phyloP scores from a whole-genome alignment of 192 early-diverging fungal species.

The Dimargaris cristalligena region DNA sequence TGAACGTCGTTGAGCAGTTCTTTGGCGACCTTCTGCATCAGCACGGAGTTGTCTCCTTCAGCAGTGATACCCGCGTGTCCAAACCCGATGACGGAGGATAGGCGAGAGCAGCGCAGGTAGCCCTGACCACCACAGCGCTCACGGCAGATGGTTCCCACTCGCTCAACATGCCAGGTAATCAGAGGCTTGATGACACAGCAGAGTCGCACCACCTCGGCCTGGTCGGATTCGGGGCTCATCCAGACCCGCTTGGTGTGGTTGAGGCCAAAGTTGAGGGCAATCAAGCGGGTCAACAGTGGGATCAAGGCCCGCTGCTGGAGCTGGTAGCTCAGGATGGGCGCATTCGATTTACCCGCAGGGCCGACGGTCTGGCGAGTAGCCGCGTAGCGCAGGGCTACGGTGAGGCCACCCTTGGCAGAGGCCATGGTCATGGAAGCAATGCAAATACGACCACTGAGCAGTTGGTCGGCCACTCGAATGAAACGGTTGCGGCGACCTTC shows the following conservation, averaged over 20 bases:
- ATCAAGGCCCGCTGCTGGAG: conserved; percentile 57
- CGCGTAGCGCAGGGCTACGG: conserved; percentile 58
- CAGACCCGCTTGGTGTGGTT: conserved; percentile 59
- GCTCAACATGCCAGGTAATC: conserved; percentile 54
- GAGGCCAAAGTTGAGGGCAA: conserved; percentile 56
- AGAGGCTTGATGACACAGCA: conserved; percentile 67
- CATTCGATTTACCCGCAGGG: conserved; percentile 57
- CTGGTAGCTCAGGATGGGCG: conserved; percentile 58
- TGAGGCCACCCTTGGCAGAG: conserved; percentile 42
- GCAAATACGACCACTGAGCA: conserved; percentile 50
- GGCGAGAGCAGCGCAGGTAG: conserved; percentile 45
- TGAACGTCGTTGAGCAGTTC: conserved; percentile 42
- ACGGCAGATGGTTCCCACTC: conserved; percentile 44
- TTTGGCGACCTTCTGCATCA: conserved; percentile 65
- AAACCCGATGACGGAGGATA: conserved; percentile 48
- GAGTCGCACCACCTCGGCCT: conserved; percentile 39
- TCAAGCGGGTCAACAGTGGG: conserved; percentile 43
- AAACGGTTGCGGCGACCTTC: conserved; percentile 45
- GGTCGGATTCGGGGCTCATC: conserved; percentile 16
- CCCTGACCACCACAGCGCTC: conserved; percentile 65
- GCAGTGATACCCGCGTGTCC: conserved; percentile 65
- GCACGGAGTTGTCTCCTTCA: conserved; percentile 60
- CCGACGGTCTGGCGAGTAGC: conserved; percentile 50
- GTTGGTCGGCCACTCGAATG: conserved; percentile 60
- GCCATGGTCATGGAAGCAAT: conserved; percentile 50